These are phyloP conservation scores for Podospora anserina DNA, from an alignment of 495 filamentous ascomycete genomes.

Conservation along the genomic window DNA sequence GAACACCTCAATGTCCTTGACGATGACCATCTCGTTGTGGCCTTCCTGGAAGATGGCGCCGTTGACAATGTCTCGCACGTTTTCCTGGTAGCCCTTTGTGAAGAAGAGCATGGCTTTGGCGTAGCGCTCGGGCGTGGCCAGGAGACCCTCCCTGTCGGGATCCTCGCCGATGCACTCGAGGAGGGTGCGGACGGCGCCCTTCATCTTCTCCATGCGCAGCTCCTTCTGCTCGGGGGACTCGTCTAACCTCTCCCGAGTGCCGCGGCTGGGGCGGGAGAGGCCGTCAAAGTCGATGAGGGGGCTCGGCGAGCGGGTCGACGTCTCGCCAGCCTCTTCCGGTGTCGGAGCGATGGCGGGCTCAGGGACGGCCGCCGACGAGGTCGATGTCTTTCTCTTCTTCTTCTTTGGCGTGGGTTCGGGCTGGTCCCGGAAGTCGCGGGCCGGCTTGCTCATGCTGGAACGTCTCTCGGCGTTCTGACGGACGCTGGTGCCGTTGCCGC, in stretches of 20 bases:
- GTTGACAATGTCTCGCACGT: conserved; percentile 88
- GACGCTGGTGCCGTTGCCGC: conserved; percentile 11
- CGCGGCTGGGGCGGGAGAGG: conserved; percentile 67
- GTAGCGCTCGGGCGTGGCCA: conserved; percentile 84
- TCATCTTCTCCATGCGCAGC: conserved; percentile 69
- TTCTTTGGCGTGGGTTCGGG: conserved; percentile 45
- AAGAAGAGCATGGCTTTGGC: conserved; percentile 97
- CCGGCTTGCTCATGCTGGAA: conserved; percentile 60
- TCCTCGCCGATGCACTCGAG: conserved; percentile 97
- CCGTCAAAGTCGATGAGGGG: conserved; percentile 75
- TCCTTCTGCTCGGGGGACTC: conserved; percentile 70
- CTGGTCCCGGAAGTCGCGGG: conserved; percentile 72
- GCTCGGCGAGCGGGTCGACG: conserved; percentile 47
- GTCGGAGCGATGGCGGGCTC: conserved; percentile 5
- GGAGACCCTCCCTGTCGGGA: conserved; percentile 83
- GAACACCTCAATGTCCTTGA: conserved; percentile 96
- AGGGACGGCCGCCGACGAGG: background rate
- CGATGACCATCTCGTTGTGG: conserved; percentile 95
- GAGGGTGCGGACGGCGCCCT: conserved; percentile 82
- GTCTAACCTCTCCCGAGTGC: conserved; percentile 76
- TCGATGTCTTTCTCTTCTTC: conserved; percentile 38
- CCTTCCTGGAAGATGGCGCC: conserved; percentile 94
- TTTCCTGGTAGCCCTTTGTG: conserved; percentile 98
- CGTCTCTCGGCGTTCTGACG: conserved; percentile 36
- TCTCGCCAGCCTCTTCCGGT: conserved; percentile 18